These are phyloP conservation scores for Vitis hybrid DNA, from an alignment of 177 flowering plant species.

Conservation along the genomic window DNA sequence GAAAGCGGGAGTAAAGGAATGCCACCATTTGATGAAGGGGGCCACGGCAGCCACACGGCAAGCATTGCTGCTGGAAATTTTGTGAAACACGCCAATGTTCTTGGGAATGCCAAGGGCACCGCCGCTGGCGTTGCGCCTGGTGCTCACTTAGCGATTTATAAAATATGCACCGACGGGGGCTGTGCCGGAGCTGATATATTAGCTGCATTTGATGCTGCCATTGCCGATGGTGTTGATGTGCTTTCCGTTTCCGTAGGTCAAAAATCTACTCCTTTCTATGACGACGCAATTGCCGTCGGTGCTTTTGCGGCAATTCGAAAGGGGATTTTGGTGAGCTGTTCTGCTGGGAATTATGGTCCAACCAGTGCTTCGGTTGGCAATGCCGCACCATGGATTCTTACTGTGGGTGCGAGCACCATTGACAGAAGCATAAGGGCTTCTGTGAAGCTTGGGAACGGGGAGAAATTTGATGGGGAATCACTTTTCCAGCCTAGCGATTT, in stretches of 20 bases:
- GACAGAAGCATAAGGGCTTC: slow-evolving; percentile 41
- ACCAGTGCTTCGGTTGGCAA: slow-evolving; percentile 20
- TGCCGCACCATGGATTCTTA: slow-evolving; percentile 64
- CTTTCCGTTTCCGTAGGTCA: slow-evolving; percentile 41
- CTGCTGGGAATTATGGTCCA: slow-evolving; percentile 56
- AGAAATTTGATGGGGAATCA: slow-evolving; percentile 38
- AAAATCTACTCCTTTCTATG: slow-evolving; percentile 20
- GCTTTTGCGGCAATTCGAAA: slow-evolving; percentile 37
- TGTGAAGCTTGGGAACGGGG: slow-evolving; percentile 38
- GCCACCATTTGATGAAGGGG: slow-evolving; percentile 27
- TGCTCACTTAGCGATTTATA: slow-evolving; percentile 51
- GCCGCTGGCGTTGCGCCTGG: slow-evolving; percentile 53
- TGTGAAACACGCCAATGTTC: slow-evolving; percentile 26
- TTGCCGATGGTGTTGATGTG: slow-evolving; percentile 57
- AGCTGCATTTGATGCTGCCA: slow-evolving; percentile 41
- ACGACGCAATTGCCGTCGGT: slow-evolving; percentile 7
- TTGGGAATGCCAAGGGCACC: slow-evolving; percentile 45
- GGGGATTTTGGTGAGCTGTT: slow-evolving; percentile 46
- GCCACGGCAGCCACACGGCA: slow-evolving; percentile 55
- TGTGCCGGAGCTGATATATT: slow-evolving; percentile 27
- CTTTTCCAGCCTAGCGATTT: slow-evolving; percentile 38
- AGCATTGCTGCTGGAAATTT: slow-evolving; percentile 46
- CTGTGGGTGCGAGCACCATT: slow-evolving; percentile 59
- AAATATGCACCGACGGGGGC: slow-evolving; percentile 24
- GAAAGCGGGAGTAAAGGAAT: not conserved